These are phyloP conservation scores for Entomortierella beljakovae DNA, from an alignment of 192 early-diverging fungal genomes.

Conservation along the genomic window DNA sequence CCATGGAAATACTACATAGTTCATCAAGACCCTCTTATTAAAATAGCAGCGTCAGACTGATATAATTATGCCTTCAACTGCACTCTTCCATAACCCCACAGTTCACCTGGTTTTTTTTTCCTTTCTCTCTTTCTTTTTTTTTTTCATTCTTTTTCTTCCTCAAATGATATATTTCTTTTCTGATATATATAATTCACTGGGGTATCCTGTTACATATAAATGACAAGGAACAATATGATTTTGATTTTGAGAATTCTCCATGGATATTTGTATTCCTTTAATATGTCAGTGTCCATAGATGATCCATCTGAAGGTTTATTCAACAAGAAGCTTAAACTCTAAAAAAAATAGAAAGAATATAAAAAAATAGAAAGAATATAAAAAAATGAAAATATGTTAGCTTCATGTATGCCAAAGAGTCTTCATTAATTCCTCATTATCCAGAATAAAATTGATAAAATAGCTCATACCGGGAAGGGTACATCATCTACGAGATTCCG, in stretches of 20 bases:
- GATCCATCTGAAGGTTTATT: constrained; percentile 23
- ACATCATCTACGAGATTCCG: constrained; percentile 80
- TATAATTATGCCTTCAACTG: background rate
- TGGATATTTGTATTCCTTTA: constrained; percentile 32
- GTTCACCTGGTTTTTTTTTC: background rate
- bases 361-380: background rate
- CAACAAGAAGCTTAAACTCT: constrained; percentile 51
- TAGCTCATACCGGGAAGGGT: constrained; percentile 87
- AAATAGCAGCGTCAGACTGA: no score
- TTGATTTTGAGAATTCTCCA: constrained; percentile 12
- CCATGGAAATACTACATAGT: no score
- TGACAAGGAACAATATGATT: background rate
- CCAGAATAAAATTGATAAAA: background rate
- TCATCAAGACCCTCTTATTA: no score
- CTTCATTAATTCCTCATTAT: background rate
- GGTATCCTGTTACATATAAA: background rate
- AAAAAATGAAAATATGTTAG: constrained; percentile 5
- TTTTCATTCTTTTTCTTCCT: background rate
- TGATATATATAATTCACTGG: no score
- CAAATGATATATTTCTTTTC: background rate
- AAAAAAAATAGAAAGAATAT: background rate
- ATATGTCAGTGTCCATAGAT: constrained; percentile 40
- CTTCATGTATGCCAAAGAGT: background rate
- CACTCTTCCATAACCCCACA: background rate
- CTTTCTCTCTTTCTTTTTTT: background rate